These are phyloP conservation scores for Pharus latifolius DNA, from an alignment of 176 grass and related monocot species.

Conservation along the genomic window DNA sequence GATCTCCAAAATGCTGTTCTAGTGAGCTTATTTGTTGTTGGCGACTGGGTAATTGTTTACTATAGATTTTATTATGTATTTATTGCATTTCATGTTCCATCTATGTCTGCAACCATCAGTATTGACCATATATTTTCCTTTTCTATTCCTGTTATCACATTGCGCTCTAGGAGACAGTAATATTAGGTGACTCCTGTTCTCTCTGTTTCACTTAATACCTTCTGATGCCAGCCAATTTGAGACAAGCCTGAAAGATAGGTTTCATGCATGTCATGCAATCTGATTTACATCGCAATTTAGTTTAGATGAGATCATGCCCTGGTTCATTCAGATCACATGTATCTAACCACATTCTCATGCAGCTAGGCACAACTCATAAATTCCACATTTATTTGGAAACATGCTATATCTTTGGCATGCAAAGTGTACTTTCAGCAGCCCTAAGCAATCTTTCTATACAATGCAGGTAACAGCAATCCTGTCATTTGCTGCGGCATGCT, in stretches of 20 bases:
- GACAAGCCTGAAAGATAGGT: neutral
- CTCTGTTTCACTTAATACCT: slow-evolving; percentile 1
- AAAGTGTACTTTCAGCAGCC: neutral
- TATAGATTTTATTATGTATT: neutral
- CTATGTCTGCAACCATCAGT: neutral
- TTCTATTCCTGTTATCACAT: neutral
- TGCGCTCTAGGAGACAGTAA: neutral
- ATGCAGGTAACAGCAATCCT: slow-evolving; percentile 65
- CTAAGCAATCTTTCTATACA: neutral
- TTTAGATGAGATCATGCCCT: neutral
- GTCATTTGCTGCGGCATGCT: slow-evolving; percentile 76
- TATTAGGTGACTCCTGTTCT: neutral
- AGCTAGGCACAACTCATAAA: neutral
- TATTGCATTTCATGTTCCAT: neutral
- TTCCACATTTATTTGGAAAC: neutral
- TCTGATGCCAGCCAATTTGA: neutral
- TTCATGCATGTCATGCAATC: too few species aligned
- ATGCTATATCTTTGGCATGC: neutral
- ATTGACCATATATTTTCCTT: neutral
- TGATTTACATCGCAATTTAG: neutral
- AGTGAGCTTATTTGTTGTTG: slow-evolving; percentile 82
- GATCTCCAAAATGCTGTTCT: slow-evolving; percentile 69
- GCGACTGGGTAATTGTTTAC: slow-evolving; percentile 60
- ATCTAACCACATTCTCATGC: neutral
- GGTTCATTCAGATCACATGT: neutral